Conservation (phyloP, 345 rosid species). For the Cardamine occulta region DNA sequence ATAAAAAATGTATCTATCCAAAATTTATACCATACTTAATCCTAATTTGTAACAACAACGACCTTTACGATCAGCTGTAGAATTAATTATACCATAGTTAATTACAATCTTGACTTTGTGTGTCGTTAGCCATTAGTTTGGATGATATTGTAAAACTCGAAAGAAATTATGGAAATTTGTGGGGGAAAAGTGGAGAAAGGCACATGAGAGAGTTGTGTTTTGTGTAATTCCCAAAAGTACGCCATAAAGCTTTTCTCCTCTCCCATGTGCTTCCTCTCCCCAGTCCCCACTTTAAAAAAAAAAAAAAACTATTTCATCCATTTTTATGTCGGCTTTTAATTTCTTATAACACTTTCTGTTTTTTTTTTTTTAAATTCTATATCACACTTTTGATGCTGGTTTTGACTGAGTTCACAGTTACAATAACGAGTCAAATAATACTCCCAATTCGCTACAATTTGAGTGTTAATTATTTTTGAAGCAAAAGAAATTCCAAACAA, state of each 20-base stretch:
- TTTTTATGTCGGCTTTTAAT: conserved; percentile 29
- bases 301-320: background rate
- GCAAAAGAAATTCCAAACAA: background rate
- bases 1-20: no score
- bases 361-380: background rate
- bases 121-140: conserved; percentile 1
- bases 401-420: conserved; percentile 26
- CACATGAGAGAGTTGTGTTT: conserved; percentile 33
- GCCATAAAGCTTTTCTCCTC: conserved; percentile 12
- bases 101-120: background rate
- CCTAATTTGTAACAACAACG: no score
- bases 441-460: conserved; percentile 17
- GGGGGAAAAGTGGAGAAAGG: background rate
- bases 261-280: conserved; percentile 41
- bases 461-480: background rate
- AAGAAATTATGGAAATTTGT: background rate
- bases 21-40: no score
- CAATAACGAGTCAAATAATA: conserved; percentile 15
- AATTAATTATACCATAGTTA: no score
- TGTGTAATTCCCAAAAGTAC: conserved; percentile 28
- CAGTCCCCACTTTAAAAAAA: conserved; percentile 30
- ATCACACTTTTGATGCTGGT: conserved; percentile 28
- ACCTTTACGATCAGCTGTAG: no score
- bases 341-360: background rate
- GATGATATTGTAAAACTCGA: background rate